Base-by-base conservation (phyloP, 2,329 filamentous ascomycete species). In the Microsporum audouinii region DNA sequence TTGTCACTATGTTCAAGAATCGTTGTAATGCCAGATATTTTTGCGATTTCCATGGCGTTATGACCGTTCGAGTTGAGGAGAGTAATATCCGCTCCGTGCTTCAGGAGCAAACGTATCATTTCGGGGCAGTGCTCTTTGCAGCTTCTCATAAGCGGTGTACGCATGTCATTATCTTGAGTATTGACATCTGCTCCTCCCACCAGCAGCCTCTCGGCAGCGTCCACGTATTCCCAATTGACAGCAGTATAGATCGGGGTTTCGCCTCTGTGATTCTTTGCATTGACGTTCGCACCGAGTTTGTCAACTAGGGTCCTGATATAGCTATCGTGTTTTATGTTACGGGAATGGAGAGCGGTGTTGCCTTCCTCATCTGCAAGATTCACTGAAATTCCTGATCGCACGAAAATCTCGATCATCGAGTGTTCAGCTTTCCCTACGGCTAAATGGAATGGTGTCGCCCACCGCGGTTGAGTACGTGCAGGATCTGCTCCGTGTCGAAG, bases 201-300 rank as follows among this genome's bases (percentile, higher is more conserved):
- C 7, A 69, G 47, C 4, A 69, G 58, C 2, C 27, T 43, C 53
- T 57, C 38, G 2, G 63, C 63, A n/a, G 62, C 62, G 4, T 57
- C 34, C 4, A 14, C 10, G 23, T 1, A 36, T 10, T 55, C 8
- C n/a, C 31, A 17, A 5, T 38, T 3, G 23, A 47, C n/a, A 23
- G 59, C 59, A 38, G 34, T 8, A 10, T 12, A 8, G 12, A 73
- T 64, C 10, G 74, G 73, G 36, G 67, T 71, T 72, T 72, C 75
- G 5, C 71, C 70, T 10, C 64, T 59, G 60, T 75, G 69, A 62
- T 76, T 73, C 38, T 68, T 67, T 58, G 70, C 71, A 12, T 68
- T 59, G 3, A 70, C 67, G 1, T 71, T 73, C n/a, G 73, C 72
- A 3, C 73, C 73, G 12, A 23, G 43, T 0, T 65, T 66, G 17